Percentiles rank a stretch among this genome's conserved stretches.
Conservation (phyloP, 2,329 filamentous ascomycete species). For the Fusarium marasasianum region DNA sequence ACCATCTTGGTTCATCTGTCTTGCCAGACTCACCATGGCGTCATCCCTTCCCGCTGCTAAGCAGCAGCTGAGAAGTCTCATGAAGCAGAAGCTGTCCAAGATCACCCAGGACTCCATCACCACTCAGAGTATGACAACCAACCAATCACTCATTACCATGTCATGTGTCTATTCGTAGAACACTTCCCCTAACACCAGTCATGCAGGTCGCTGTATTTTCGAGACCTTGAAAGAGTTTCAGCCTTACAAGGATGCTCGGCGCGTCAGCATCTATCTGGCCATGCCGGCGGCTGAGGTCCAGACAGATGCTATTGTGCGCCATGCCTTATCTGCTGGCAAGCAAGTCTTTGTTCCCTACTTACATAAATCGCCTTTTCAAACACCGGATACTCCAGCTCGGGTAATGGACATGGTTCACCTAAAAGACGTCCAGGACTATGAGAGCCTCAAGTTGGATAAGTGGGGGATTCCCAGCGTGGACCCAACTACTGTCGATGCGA, state of each 20-base stretch:
- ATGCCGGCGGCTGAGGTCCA: conserved; percentile 91
- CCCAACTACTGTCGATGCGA: conserved; percentile 68
- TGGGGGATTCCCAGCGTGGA: conserved; percentile 96
- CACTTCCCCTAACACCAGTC: conserved; percentile 29
- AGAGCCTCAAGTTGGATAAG: conserved; percentile 77
- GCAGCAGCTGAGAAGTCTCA: conserved; percentile 75
- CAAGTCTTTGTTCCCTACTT: conserved; percentile 93
- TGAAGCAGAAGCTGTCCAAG: conserved; percentile 72
- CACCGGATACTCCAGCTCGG: conserved; percentile 63
- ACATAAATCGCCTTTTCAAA: conserved; percentile 65
- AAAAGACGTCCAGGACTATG: conserved; percentile 77
- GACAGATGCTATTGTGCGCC: conserved; percentile 81
- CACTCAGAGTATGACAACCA: conserved; percentile 71
- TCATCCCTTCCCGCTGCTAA: conserved; percentile 72
- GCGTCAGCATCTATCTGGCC: conserved; percentile 88
- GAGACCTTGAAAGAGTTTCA: conserved; percentile 71
- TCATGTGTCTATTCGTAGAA: conserved; percentile 8
- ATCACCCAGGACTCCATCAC: conserved; percentile 70
- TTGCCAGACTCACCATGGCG: conserved; percentile 54
- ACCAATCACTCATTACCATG: not conserved
- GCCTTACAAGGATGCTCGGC: conserved; percentile 78
- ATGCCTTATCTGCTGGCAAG: conserved; percentile 82
- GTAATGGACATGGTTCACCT: conserved; percentile 97
- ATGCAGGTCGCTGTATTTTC: conserved; percentile 71
- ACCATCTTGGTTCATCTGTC: conserved; percentile 5